Evolutionary conservation across 805 yeast species (phyloP), one percentile per base, ranked within the genome.

Genomic region (Saccharomyces jurei): DNA sequence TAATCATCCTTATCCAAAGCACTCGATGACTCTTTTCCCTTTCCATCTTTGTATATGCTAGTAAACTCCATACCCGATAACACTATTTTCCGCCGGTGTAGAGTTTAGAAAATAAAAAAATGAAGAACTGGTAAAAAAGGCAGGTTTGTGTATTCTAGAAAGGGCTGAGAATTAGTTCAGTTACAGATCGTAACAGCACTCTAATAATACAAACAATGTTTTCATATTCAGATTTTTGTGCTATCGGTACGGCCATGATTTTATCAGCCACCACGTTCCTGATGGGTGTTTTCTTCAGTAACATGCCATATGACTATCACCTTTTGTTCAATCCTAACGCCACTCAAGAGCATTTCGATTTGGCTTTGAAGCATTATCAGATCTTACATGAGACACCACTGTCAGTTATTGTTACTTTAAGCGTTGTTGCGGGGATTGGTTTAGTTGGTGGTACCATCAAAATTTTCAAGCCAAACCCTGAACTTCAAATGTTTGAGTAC

Each of bases 401-500:
- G 8, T 61, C 63, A 1, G 50, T 61, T 10, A 51, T 65, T 3
- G 61, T 64, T 49, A 74, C 87, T 27, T 79, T 83, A 61, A 80
- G 83, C 62, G 78, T 79, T 22, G 74, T 89, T 62, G 95, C 88
- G 62, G 71, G 65, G 31, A 51, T 90, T 29, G 97, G 96, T 2
- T 76, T 89, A 54, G 48, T 81, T 50, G 96, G 96, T 5, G 75
- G 83, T 54, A 75, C 85, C 60, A 78, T 87, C 67, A 89, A 89
- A 75, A 78, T 92, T 54, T 89, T 85, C 75, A 86, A 86, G 72
- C 97, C 98, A n/a, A 68, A 80, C 49, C 92, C 86, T 52, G 95
- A 92, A 50, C 79, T 87, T 63, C 84, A 86, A 69, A 80, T 85
- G 68, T 92, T 94, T 67, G 99, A 92, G 71, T 96, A 95, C 63